phyloP scores from a whole-genome alignment of 441 rosid species.

The Mallotus japonicus region DNA sequence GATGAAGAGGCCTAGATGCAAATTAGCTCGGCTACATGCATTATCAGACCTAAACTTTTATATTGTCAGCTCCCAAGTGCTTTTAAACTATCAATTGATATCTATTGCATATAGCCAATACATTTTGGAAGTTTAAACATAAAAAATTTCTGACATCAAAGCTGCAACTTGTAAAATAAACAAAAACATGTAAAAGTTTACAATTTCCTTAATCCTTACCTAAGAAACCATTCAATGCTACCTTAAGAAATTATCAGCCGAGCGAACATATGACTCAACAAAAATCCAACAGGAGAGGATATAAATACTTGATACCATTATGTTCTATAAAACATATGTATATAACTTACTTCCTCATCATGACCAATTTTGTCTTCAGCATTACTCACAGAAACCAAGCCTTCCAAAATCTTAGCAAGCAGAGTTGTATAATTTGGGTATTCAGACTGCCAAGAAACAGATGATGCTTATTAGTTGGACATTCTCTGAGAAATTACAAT shows the following conservation, averaged over 20 bases:
- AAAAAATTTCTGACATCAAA: neutral
- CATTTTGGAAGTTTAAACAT: neutral
- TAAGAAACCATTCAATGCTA: neutral
- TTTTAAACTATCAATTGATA: neutral
- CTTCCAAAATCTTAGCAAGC: conserved; percentile 85
- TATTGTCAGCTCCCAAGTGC: neutral
- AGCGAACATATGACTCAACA: neutral
- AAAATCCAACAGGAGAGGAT: neutral
- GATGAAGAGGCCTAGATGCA: neutral
- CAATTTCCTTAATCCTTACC: neutral
- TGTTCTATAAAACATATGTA: neutral
- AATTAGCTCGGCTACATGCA: neutral
- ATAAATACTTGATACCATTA: neutral
- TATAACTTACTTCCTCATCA: conserved; percentile 54
- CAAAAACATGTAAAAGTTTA: neutral
- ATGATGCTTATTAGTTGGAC: conserved; percentile 22
- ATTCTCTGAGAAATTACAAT: neutral
- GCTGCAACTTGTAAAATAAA: neutral
- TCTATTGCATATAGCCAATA: neutral
- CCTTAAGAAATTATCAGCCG: too few relatives aligned
- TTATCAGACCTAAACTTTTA: too few relatives aligned
- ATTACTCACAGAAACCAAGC: conserved; percentile 58
- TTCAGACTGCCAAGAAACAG: conserved; percentile 62
- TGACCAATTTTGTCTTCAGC: conserved; percentile 62
- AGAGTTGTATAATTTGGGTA: conserved; percentile 74